Conservation (phyloP, 1,284 basidiomycete genomes). For the Fomitopsis pinicola region DNA sequence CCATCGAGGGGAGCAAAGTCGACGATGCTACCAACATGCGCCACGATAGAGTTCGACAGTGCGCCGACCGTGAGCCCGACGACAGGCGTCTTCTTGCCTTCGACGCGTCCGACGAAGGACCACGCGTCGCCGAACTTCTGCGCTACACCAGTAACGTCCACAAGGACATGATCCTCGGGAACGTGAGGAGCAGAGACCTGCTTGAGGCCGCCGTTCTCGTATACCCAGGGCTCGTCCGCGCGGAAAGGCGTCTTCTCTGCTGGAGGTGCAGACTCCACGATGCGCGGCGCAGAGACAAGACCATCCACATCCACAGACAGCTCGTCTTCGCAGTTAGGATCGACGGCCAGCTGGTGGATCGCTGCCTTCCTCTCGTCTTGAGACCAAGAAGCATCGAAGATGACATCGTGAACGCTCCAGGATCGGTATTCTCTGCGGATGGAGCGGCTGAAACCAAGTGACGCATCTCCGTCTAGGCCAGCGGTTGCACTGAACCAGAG, state of each 20-base stretch:
- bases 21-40: constrained; percentile 4
- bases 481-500: constrained; percentile 13
- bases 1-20: constrained; percentile 1
- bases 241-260: neutral
- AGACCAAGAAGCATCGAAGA: constrained; percentile 8
- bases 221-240: constrained; percentile 6
- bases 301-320: constrained; percentile 9
- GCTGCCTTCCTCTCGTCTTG: constrained; percentile 1
- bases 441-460: constrained; percentile 13
- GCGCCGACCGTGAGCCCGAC: constrained; percentile 7
- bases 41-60: constrained; percentile 8
- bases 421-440: constrained; percentile 14
- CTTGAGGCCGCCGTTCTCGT: constrained; percentile 1
- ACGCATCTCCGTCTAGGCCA: constrained; percentile 14
- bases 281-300: constrained; percentile 4
- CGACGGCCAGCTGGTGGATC: neutral
- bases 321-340: constrained; percentile 6
- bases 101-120: constrained; percentile 8
- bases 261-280: constrained; percentile 2
- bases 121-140: constrained; percentile 2
- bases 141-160: constrained; percentile 3
- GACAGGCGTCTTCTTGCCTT: constrained; percentile 4
- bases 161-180: constrained; percentile 3
- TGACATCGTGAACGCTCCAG: constrained; percentile 14
- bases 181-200: constrained; percentile 2